A percentile compares a stretch with the other conserved stretches of the same genome.
phyloP scores from a whole-genome alignment of 768 basidiomycete genomes.

The Leccinum obscurum region DNA sequence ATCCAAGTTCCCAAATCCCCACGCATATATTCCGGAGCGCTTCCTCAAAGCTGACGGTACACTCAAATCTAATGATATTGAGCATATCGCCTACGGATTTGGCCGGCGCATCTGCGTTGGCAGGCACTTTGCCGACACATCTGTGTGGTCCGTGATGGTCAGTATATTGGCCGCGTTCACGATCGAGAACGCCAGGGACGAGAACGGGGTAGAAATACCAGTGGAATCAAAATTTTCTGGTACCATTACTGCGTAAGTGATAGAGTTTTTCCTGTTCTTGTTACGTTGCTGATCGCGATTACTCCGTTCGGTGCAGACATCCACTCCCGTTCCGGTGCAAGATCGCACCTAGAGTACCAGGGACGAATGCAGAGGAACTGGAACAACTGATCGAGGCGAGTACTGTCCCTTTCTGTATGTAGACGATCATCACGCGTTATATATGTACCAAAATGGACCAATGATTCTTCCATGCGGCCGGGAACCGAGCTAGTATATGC shows the following conservation, averaged over 20 bases:
- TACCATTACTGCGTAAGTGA: slow-evolving; percentile 15
- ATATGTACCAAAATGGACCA: background rate
- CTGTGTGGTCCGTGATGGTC: slow-evolving; percentile 26
- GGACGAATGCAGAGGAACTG: slow-evolving; percentile 8
- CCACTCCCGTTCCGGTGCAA: slow-evolving; percentile 20
- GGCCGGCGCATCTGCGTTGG: slow-evolving; percentile 34
- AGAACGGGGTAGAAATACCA: slow-evolving; percentile 20
- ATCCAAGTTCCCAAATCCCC: slow-evolving; percentile 38
- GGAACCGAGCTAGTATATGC: background rate
- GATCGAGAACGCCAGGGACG: slow-evolving; percentile 19
- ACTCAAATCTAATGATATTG: slow-evolving; percentile 14
- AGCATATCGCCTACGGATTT: slow-evolving; percentile 25
- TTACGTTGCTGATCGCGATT: slow-evolving; percentile 1
- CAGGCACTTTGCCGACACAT: slow-evolving; percentile 26
- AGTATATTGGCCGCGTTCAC: slow-evolving; percentile 19
- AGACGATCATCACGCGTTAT: background rate
- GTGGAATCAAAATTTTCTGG: slow-evolving; percentile 13
- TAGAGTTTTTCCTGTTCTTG: background rate
- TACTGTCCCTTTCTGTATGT: slow-evolving; percentile 3
- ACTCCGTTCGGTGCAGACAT: slow-evolving; percentile 1
- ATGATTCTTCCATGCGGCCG: background rate
- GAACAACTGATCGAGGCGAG: slow-evolving; percentile 17
- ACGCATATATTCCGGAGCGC: slow-evolving; percentile 41
- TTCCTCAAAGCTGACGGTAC: slow-evolving; percentile 34
- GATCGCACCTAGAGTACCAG: slow-evolving; percentile 13